Evolutionary conservation across 2,329 filamentous ascomycete species (phyloP).

Genomic region (Monilinia polystroma): DNA sequence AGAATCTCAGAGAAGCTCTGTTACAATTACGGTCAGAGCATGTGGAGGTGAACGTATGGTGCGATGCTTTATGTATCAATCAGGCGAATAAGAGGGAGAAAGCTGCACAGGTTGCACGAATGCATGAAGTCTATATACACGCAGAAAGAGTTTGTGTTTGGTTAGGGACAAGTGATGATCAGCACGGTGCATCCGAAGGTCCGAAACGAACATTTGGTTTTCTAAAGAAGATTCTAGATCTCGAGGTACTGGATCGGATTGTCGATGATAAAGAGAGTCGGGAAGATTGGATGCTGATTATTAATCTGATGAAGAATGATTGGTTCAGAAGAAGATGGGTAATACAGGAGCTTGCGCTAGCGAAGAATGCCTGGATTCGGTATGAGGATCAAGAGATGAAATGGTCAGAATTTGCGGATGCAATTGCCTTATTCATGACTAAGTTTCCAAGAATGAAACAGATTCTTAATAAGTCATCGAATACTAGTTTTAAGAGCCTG

Average conservation of each 20-base stretch:
- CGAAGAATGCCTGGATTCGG: constrained; percentile 39
- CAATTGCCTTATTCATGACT: constrained; percentile 30
- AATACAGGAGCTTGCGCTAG: constrained; percentile 45
- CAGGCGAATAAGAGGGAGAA: constrained; percentile 25
- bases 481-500: neutral
- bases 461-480: neutral
- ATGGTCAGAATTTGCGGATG: constrained; percentile 28
- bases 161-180: constrained; percentile 22
- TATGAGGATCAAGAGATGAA: constrained; percentile 37
- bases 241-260: constrained; percentile 17
- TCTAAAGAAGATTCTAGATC: constrained; percentile 25
- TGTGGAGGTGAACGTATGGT: constrained; percentile 24
- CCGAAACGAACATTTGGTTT: constrained; percentile 23
- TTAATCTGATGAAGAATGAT: constrained; percentile 30
- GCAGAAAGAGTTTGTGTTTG: constrained; percentile 27
- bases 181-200: neutral
- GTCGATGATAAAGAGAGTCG: neutral
- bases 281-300: constrained; percentile 17
- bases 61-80: constrained; percentile 30
- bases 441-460: constrained; percentile 27
- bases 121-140: constrained; percentile 27
- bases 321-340: constrained; percentile 46
- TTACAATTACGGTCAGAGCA: constrained; percentile 11
- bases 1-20: constrained; percentile 25
- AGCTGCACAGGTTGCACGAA: constrained; percentile 25